Percentiles rank a stretch among this genome's conserved stretches.
Conservation (phyloP, 768 basidiomycete species). For the Trametes maxima region DNA sequence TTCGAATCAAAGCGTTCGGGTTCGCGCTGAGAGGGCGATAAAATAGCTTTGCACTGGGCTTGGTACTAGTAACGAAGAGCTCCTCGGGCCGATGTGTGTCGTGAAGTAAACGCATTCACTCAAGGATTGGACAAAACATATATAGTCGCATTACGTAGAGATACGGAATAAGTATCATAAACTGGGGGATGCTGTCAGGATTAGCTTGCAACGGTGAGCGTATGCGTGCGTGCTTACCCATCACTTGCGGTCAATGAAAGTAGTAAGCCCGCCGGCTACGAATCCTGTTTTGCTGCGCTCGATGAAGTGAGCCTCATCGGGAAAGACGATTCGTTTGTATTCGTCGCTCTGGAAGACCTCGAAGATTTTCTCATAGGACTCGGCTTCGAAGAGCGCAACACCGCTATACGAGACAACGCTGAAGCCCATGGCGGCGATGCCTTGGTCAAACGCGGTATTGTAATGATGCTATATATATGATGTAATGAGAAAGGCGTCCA, state of each 20-base stretch:
- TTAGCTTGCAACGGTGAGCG: not conserved
- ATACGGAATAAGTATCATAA: too few species aligned
- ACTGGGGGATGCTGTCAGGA: not conserved
- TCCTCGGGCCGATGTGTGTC: too few species aligned
- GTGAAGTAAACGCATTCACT: too few species aligned
- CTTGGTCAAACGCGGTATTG: slow-evolving; percentile 13
- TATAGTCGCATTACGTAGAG: too few species aligned
- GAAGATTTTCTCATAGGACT: slow-evolving; percentile 37
- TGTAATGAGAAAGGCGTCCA: not conserved
- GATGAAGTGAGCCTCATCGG: slow-evolving; percentile 25
- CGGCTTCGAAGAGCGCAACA: slow-evolving; percentile 36
- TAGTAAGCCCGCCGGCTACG: not conserved
- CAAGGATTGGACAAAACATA: too few species aligned
- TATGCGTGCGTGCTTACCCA: not conserved
- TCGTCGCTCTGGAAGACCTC: slow-evolving; percentile 31
- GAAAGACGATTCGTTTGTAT: slow-evolving; percentile 19
- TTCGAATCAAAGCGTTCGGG: too few species aligned
- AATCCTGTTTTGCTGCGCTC: slow-evolving; percentile 19
- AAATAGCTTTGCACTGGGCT: too few species aligned
- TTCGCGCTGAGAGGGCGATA: too few species aligned
- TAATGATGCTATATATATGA: slow-evolving; percentile 19
- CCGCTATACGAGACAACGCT: slow-evolving; percentile 33
- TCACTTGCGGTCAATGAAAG: slow-evolving; percentile 1
- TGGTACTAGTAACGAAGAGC: too few species aligned
- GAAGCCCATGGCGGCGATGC: slow-evolving; percentile 24